A percentile compares a stretch with the other conserved stretches of the same genome.
Conservation (phyloP, 2,329 filamentous ascomycete species). For the Fusarium sp. region DNA sequence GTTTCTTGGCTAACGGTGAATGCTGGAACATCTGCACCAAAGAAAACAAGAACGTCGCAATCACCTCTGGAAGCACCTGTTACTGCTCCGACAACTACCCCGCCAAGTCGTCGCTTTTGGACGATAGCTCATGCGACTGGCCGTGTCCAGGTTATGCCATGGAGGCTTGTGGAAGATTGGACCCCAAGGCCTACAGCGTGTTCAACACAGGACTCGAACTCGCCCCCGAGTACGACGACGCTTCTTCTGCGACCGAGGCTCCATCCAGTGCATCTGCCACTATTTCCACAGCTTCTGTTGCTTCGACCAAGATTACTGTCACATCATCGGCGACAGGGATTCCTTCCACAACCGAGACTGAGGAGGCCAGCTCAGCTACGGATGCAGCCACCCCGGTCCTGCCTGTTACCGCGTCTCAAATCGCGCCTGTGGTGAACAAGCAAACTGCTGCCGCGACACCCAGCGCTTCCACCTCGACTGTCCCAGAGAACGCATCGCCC, state of each 20-base stretch:
- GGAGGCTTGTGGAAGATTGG: slow-evolving; percentile 26
- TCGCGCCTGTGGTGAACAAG: not conserved
- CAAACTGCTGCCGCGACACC: not conserved
- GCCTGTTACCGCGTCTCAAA: not conserved
- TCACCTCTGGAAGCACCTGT: slow-evolving; percentile 7
- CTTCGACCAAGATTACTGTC: not conserved
- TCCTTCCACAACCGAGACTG: not conserved
- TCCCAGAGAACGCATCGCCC: slow-evolving; percentile 16
- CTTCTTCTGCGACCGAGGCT: not conserved
- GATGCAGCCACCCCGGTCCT: not conserved
- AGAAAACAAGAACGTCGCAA: not conserved
- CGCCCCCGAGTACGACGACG: not conserved
- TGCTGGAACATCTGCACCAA: slow-evolving; percentile 1
- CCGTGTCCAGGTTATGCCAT: slow-evolving; percentile 20
- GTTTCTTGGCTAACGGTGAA: not conserved
- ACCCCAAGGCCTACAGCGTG: slow-evolving; percentile 15
- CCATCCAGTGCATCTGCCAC: not conserved
- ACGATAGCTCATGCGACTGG: slow-evolving; percentile 28
- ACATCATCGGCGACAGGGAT: not conserved
- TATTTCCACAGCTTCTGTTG: not conserved
- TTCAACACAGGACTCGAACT: slow-evolving; percentile 18
- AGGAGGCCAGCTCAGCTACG: not conserved
- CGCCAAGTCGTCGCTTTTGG: not conserved
- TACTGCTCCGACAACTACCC: slow-evolving; percentile 35
- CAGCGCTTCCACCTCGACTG: slow-evolving; percentile 1